Base-by-base conservation (phyloP, 805 yeast genomes). In the Teunomyces funiuensis region DNA sequence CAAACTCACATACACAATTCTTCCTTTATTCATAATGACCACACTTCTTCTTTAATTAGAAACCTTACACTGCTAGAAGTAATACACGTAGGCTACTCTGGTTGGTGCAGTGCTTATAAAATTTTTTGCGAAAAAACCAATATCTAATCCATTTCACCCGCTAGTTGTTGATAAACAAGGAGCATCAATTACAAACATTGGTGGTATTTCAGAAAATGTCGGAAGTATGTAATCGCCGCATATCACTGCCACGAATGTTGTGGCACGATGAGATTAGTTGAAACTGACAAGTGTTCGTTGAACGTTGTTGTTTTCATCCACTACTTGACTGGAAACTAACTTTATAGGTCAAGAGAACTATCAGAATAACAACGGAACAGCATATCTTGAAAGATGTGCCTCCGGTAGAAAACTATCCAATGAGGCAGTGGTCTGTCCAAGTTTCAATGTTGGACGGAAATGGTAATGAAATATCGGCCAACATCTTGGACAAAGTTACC, bases 381-480 rank as follows among this genome's bases (percentile, higher is more conserved):
- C 84, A 83, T 57, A 76, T 91, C 49, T 69, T 88, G 47, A 81
- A 82, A 45, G 96, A 85, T 55, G 80, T 83, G 18, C 86, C 95
- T 10, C 83, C 90, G 11, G 93, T 85, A 43, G 89, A 85, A 51
- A 95, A 88, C 60, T 91, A 85, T 61, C 98, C 99, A 13, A 84
- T 91, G 85, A 83, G 98, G 60, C 81, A 82, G 63, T 91, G 99
- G 99, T 77, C 86, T 36, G 83, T 93, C 49, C 81, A 83, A 60
- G 77, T 93, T 37, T 65, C 78, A 29, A 64, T 89, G 58, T 74
- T 93, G 46, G 90, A 89, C 54, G 83, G 82, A 45, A 78, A 80
- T 43, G 97, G 96, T 14, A 77, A 82, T 44, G 91, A 84, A 54
- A 72, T 86, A 36, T 91, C 97, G 10, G 97, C 97, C 2, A 80